These are phyloP conservation scores for Neofusicoccum umdonicola DNA, from an alignment of 2,329 filamentous ascomycete genomes.

Conservation along the genomic window DNA sequence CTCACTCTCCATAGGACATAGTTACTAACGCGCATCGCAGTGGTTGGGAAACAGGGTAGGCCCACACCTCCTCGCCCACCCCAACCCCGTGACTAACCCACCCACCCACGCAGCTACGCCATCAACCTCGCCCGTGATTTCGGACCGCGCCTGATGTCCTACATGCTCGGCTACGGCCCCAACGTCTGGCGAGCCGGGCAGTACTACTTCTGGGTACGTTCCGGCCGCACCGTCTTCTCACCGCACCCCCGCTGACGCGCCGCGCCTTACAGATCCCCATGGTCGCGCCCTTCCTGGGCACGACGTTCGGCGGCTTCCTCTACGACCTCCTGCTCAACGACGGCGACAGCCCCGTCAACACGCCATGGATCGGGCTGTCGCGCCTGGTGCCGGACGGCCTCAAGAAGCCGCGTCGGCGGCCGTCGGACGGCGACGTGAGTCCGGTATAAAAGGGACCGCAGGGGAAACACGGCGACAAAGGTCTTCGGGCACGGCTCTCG, in stretches of 20 bases:
- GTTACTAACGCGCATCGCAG: neutral
- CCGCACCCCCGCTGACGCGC: neutral
- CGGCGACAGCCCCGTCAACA: slow-evolving; percentile 61
- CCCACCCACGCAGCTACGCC: slow-evolving; percentile 37
- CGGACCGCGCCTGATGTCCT: slow-evolving; percentile 65
- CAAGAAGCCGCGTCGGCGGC: too few relatives aligned
- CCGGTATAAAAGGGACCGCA: too few relatives aligned
- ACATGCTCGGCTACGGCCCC: slow-evolving; percentile 64
- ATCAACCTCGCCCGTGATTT: slow-evolving; percentile 72
- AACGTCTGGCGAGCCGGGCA: slow-evolving; percentile 62
- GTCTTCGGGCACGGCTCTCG: too few relatives aligned
- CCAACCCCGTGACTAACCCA: slow-evolving; percentile 28
- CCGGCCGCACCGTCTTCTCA: slow-evolving; percentile 12
- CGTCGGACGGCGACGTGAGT: too few relatives aligned
- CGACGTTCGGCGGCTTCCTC: slow-evolving; percentile 61
- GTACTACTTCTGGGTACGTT: slow-evolving; percentile 62
- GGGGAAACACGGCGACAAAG: too few relatives aligned
- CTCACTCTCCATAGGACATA: neutral
- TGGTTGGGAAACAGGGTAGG: slow-evolving; percentile 63
- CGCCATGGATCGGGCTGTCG: slow-evolving; percentile 56
- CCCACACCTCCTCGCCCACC: slow-evolving; percentile 24
- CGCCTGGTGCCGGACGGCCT: neutral
- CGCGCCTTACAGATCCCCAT: slow-evolving; percentile 52
- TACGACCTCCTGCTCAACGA: slow-evolving; percentile 69
- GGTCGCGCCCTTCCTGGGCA: slow-evolving; percentile 63